A percentile compares a stretch with the other conserved stretches of the same genome.
Conservation (phyloP, 805 yeast species). For the Nakazawaea ambrosiae region DNA sequence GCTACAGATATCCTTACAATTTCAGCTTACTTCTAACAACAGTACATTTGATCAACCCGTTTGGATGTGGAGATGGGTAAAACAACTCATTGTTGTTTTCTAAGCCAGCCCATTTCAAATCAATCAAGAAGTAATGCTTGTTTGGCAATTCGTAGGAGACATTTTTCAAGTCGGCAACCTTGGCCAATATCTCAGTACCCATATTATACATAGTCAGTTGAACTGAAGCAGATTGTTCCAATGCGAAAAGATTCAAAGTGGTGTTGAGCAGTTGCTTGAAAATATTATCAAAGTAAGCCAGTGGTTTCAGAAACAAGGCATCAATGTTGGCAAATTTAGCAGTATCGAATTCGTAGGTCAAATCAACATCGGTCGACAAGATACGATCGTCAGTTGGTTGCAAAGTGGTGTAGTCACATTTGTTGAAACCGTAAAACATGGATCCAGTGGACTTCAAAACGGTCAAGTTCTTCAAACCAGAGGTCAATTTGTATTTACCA, state of each 20-base stretch:
- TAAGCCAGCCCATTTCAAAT: constrained; percentile 80
- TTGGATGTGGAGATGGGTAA: constrained; percentile 90
- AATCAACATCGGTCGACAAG: constrained; percentile 78
- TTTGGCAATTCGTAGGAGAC: constrained; percentile 82
- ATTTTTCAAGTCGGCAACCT: constrained; percentile 47
- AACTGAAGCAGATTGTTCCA: constrained; percentile 87
- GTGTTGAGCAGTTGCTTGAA: constrained; percentile 56
- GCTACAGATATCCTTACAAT: neutral
- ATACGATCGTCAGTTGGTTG: constrained; percentile 79
- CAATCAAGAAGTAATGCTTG: constrained; percentile 82
- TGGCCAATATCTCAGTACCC: constrained; percentile 62
- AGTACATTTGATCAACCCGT: constrained; percentile 83
- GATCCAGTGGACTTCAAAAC: constrained; percentile 89
- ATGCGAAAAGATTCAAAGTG: constrained; percentile 74
- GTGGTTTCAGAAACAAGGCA: constrained; percentile 43
- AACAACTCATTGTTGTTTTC: constrained; percentile 75
- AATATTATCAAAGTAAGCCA: constrained; percentile 51
- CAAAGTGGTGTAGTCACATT: constrained; percentile 85
- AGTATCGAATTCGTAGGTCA: constrained; percentile 60
- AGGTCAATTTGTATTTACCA: constrained; percentile 51
- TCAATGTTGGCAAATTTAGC: constrained; percentile 43
- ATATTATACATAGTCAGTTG: constrained; percentile 97
- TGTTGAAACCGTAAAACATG: constrained; percentile 82
- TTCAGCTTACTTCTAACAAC: constrained; percentile 32
- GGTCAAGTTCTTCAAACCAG: constrained; percentile 71